Base-by-base conservation (phyloP, 371 early-diverging fungal species). In the Circinella umbellata region DNA sequence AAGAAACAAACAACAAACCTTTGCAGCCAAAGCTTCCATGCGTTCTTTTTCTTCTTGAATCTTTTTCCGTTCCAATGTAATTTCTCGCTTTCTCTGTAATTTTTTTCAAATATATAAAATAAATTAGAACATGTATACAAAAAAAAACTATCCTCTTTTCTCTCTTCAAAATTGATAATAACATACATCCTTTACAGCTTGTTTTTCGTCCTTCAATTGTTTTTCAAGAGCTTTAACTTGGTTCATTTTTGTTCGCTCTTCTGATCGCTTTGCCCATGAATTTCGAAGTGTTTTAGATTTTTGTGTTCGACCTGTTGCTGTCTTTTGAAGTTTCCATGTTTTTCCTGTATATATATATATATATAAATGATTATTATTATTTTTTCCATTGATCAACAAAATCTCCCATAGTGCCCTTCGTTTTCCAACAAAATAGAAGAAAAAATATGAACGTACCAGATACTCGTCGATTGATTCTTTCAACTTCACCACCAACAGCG, bases 41-140 rank as follows among this genome's bases (percentile, higher is more conserved):
- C 89, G 79, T 67, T 86, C 89, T 74, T 89, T 86, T 61, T 89
- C 89, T 73, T 87, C 89, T 75, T 82, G 76, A 53, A 88, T 81
- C 78, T 82, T 84, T 63, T 80, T 85, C 67, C 89, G 85, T 66
- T 89, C 89, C 72, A 83, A 74, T 15, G 83, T 89, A 61, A 85
- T 86, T 51, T 83, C 84, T 61, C 84, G 77, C 73, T 86, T 87
- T 70, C 86, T 80, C 89, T 89, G 77, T 47, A 36, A 48, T 37
- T 42, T 11, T 9, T 42, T 42, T 42, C 10, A 11, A 42, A 9
- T 42, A 42, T 42, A 11, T 42, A 9, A 42, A 27, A 27, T 27
- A 27, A 27, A 27, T 27, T 27, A 17, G 54, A 20, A 20, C 15
- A 54, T 54, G 1, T 8, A n/a, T 57, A 18, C 6, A 11, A 8